Percentiles rank a stretch among this genome's conserved stretches.
Evolutionary conservation across 768 basidiomycete species (phyloP).

Genomic region (Macrolepiota dolichaula): DNA sequence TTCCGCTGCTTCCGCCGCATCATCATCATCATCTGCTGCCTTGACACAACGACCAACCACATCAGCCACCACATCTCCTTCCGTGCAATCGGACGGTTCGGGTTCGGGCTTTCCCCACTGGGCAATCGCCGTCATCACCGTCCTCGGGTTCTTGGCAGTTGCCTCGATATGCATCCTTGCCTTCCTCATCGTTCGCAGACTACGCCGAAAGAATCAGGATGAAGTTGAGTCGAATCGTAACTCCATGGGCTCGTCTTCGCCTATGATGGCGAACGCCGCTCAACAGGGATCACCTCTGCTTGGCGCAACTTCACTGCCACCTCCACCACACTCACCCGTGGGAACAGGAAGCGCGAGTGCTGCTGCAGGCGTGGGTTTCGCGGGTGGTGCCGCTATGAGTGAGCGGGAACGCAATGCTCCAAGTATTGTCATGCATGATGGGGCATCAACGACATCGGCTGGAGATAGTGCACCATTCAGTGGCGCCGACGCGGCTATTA

Average conservation of each 20-base stretch:
- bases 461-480: conserved; percentile 73
- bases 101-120: conserved; percentile 68
- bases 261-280: conserved; percentile 74
- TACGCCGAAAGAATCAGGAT: conserved; percentile 48
- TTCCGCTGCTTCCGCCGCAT: conserved; percentile 30
- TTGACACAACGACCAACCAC: conserved; percentile 16
- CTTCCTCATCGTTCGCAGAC: conserved; percentile 70
- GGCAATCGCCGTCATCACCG: conserved; percentile 89
- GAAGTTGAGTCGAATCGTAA: conserved; percentile 53
- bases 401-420: conserved; percentile 32
- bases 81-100: conserved; percentile 40
- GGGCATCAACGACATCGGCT: conserved; percentile 64
- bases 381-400: conserved; percentile 23
- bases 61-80: conserved; percentile 25
- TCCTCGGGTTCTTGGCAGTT: conserved; percentile 83
- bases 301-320: conserved; percentile 22
- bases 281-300: conserved; percentile 45
- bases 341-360: conserved; percentile 12
- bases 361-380: conserved; percentile 9
- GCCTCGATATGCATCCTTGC: conserved; percentile 61
- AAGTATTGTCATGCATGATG: conserved; percentile 59
- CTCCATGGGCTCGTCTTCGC: conserved; percentile 76
- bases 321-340: conserved; percentile 11
- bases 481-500: conserved; percentile 84
- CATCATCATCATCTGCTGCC: conserved; percentile 31